Evolutionary conservation across 768 basidiomycete species (phyloP).

Genomic region (Tremella fuciformis): DNA sequence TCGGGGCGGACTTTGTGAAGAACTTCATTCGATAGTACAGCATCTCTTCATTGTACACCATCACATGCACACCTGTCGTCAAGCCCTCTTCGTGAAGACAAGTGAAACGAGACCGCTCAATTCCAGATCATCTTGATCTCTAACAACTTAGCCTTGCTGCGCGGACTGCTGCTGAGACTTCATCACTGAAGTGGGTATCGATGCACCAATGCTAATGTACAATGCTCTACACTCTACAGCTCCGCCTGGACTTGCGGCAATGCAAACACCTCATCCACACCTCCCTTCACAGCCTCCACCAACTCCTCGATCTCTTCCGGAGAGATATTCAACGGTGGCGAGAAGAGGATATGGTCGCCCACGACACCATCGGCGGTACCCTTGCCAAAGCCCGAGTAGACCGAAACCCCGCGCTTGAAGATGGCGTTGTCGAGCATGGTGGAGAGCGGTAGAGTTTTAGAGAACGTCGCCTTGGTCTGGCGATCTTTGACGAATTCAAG

Average conservation of each 20-base stretch:
- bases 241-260: constrained; percentile 1
- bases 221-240: constrained; percentile 4
- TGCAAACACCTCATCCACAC: constrained; percentile 14
- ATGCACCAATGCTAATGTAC: too few relatives aligned
- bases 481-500: constrained; percentile 33
- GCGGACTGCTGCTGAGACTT: too few relatives aligned
- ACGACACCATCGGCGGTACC: constrained; percentile 61
- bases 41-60: too few relatives aligned
- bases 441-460: constrained; percentile 10
- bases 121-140: too few relatives aligned
- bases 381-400: constrained; percentile 63
- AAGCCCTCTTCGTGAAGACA: too few relatives aligned
- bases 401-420: constrained; percentile 57
- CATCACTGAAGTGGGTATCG: too few relatives aligned
- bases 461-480: constrained; percentile 58
- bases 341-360: constrained; percentile 71
- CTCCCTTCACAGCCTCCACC: constrained; percentile 14
- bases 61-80: too few relatives aligned
- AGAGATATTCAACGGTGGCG: constrained; percentile 79
- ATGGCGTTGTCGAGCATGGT: constrained; percentile 16
- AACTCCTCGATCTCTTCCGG: constrained; percentile 56
- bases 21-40: constrained; percentile 12
- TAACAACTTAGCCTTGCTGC: too few relatives aligned
- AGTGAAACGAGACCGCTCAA: too few relatives aligned
- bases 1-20: constrained; percentile 21